These are phyloP conservation scores for Filobasidium wieringae DNA, from an alignment of 768 basidiomycete genomes.

Conservation along the genomic window DNA sequence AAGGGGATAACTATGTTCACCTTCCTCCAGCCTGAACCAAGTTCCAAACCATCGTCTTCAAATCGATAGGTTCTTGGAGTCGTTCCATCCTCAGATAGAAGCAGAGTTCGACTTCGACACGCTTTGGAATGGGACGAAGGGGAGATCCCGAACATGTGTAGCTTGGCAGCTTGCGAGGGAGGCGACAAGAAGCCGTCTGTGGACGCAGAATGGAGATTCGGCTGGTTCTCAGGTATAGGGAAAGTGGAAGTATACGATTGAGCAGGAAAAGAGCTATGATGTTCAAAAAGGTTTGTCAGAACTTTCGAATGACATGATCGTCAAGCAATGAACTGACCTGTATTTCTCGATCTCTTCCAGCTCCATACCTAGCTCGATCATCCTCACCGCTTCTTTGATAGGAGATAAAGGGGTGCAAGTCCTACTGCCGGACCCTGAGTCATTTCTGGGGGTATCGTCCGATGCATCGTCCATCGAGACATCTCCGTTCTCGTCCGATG, in stretches of 20 bases:
- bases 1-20: constrained; percentile 36
- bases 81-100: constrained; percentile 28
- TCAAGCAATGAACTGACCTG: constrained; percentile 21
- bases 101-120: constrained; percentile 9
- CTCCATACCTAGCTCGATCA: constrained; percentile 36
- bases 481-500: neutral
- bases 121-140: constrained; percentile 10
- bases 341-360: constrained; percentile 32
- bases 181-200: constrained; percentile 22
- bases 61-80: constrained; percentile 35
- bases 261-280: constrained; percentile 21
- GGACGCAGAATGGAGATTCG: constrained; percentile 3
- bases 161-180: constrained; percentile 17
- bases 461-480: neutral
- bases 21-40: constrained; percentile 31
- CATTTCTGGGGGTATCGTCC: neutral
- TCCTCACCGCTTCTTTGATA: constrained; percentile 3
- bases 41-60: constrained; percentile 25
- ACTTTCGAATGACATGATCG: too few species aligned
- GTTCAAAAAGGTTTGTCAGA: neutral
- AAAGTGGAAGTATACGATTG: constrained; percentile 19
- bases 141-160: constrained; percentile 8
- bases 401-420: neutral
- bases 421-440: neutral
- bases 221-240: constrained; percentile 31